Base-by-base conservation (phyloP, 2,329 filamentous ascomycete species). In the Didymella arachidicola region DNA sequence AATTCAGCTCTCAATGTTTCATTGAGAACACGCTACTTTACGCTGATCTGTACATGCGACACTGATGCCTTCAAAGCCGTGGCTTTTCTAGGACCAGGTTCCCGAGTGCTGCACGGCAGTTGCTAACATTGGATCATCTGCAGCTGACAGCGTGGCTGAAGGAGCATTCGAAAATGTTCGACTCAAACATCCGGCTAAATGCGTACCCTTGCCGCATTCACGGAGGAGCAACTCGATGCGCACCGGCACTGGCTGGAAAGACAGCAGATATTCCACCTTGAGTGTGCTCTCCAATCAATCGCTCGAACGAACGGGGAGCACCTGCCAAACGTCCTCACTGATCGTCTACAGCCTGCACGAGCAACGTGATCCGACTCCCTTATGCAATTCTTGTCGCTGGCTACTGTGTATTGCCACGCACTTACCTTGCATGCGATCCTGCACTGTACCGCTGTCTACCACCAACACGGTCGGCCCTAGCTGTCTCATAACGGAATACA, bases 71-170 rank as follows among this genome's bases (percentile, higher is more conserved):
- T 19, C 29, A 34, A n/a, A 12, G 30, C 26, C n/a, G 22, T 43
- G 14, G 22, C 16, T 7, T 7, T 16, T 26, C 16, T 3, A 7
- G 4, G 7, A 43, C 6, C 10, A 8, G 2, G 26, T 43, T 14
- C 6, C 26, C 6, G 11, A n/a, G 12, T n/a, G 25, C 41, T 43
- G 32, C 18, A 22, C 45, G 22, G 39, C 39, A 41, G 29, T 25
- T 32, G 39, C 49, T 43, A 32, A 58, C 39, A 38, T 46, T 50
- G 44, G 19, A 38, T 16, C 16, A 16, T 43, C 27, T 48, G 44
- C 50, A 59, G 49, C 56, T 59, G 56, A 50, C 56, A 50, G 38
- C 29, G 49, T 59, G 44, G 49, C 55, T 39, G 45, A 27, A 16
- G 14, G 45, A 30, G 42, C 32, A 14, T 50, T 49, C 45, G 49